Evolutionary conservation across 148 eudicot genomes (phyloP).

Genomic region (Cornus suecica): DNA sequence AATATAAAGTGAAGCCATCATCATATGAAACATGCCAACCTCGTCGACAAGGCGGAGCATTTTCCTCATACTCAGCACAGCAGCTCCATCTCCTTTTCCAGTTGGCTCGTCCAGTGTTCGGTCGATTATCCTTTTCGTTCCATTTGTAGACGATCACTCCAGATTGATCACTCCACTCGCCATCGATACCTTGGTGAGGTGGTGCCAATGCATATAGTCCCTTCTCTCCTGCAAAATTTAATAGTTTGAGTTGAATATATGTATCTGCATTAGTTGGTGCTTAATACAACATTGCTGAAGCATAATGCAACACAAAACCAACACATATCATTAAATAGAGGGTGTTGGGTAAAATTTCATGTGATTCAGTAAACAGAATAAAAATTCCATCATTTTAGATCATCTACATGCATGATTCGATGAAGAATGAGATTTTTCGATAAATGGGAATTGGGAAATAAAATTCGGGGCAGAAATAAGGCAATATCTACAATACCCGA

Average conservation of each 20-base stretch:
- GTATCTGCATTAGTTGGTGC: background rate
- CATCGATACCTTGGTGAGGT: conserved; percentile 72
- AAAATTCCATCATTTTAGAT: no score
- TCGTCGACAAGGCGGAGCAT: conserved; percentile 55
- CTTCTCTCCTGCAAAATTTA: conserved; percentile 42
- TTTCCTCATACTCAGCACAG: conserved; percentile 60
- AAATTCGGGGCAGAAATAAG: no score
- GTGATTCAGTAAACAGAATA: no score
- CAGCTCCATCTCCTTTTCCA: conserved; percentile 82
- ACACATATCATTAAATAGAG: no score
- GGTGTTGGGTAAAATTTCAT: no score
- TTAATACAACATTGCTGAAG: background rate
- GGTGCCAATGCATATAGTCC: conserved; percentile 59
- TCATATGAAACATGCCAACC: conserved; percentile 76
- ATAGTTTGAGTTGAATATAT: background rate
- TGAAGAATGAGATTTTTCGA: no score
- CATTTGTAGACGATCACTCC: conserved; percentile 67
- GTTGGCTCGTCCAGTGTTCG: conserved; percentile 59
- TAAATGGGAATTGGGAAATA: no score
- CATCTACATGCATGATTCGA: no score
- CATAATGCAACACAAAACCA: background rate
- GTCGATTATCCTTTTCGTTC: conserved; percentile 51
- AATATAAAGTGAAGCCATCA: conserved; percentile 57
- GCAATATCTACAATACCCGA: no score
- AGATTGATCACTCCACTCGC: conserved; percentile 68